Conservation (phyloP, 2,329 filamentous ascomycete genomes). For the Pseudogymnoascus sp. region DNA sequence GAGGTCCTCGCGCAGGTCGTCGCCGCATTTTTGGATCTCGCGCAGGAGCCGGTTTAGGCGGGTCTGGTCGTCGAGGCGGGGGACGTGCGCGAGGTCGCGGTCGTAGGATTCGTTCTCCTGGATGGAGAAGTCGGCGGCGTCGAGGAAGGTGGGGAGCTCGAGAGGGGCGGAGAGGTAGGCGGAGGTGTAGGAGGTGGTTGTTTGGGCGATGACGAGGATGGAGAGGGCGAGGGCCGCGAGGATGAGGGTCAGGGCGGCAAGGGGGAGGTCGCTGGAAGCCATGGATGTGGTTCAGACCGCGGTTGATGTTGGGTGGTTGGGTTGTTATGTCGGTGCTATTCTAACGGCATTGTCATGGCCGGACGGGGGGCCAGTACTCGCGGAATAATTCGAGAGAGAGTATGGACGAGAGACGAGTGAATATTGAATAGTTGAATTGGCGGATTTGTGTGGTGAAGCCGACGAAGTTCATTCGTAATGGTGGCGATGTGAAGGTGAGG, state of each 20-base stretch:
- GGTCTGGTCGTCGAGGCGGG: constrained; percentile 55
- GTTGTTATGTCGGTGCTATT: not conserved
- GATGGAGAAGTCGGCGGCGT: constrained; percentile 52
- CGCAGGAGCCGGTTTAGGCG: constrained; percentile 51
- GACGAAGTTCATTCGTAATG: not conserved
- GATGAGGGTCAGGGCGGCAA: constrained; percentile 44
- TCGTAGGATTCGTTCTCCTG: constrained; percentile 60
- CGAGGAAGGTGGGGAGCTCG: constrained; percentile 52
- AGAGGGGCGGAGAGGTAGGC: constrained; percentile 53
- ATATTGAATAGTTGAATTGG: not conserved
- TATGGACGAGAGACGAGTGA: not conserved
- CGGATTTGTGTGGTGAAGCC: constrained; percentile 5
- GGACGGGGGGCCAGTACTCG: constrained; percentile 1
- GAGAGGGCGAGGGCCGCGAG: constrained; percentile 53
- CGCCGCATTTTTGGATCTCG: constrained; percentile 55
- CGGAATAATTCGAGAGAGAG: not conserved
- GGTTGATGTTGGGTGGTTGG: not conserved
- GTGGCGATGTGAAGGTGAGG: constrained; percentile 6
- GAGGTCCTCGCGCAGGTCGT: constrained; percentile 56
- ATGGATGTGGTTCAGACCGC: constrained; percentile 32
- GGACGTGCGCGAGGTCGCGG: constrained; percentile 50
- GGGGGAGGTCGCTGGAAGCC: constrained; percentile 35
- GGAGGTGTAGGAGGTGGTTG: constrained; percentile 44
- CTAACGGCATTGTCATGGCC: constrained; percentile 5
- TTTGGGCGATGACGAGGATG: constrained; percentile 47